Evolutionary conservation across 2,329 filamentous ascomycete species (phyloP).

Genomic region (Hypoxylon sp.): DNA sequence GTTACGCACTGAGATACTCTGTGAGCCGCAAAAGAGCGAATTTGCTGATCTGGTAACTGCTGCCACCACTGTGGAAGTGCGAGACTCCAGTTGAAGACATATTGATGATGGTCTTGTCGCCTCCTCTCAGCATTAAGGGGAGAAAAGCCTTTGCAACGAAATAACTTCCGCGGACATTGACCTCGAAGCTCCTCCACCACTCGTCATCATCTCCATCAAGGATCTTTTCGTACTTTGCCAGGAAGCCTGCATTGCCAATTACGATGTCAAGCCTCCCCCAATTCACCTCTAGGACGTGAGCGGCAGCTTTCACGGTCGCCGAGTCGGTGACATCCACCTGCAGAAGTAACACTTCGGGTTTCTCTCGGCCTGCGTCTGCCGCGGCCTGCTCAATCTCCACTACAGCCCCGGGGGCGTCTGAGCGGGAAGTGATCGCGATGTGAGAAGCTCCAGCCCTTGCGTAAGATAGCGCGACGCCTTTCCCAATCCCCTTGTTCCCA

Average conservation of each 20-base stretch:
- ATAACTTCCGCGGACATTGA: constrained; percentile 64
- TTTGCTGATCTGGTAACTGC: constrained; percentile 62
- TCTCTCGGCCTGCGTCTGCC: constrained; percentile 46
- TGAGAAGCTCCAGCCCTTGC: constrained; percentile 64
- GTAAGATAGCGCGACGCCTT: constrained; percentile 66
- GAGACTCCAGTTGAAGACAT: constrained; percentile 60
- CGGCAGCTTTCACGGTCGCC: constrained; percentile 51
- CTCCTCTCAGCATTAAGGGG: constrained; percentile 57
- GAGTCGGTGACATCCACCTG: constrained; percentile 55
- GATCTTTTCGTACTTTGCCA: constrained; percentile 54
- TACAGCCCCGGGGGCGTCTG: constrained; percentile 52
- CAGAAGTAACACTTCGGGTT: constrained; percentile 58
- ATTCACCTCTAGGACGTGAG: constrained; percentile 40
- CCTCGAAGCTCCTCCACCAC: constrained; percentile 63
- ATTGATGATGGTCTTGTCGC: constrained; percentile 60
- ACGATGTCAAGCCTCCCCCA: constrained; percentile 58
- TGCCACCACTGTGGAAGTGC: constrained; percentile 52
- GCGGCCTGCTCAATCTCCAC: constrained; percentile 54
- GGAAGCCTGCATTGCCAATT: constrained; percentile 59
- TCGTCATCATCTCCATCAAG: constrained; percentile 55
- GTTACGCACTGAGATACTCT: constrained; percentile 63
- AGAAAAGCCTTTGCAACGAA: constrained; percentile 62
- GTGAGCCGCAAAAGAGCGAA: constrained; percentile 63
- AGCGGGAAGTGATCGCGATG: constrained; percentile 67
- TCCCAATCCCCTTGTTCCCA: constrained; percentile 67